phyloP scores from a whole-genome alignment of 2,329 filamentous ascomycete genomes.

The Rutstroemia sp. region DNA sequence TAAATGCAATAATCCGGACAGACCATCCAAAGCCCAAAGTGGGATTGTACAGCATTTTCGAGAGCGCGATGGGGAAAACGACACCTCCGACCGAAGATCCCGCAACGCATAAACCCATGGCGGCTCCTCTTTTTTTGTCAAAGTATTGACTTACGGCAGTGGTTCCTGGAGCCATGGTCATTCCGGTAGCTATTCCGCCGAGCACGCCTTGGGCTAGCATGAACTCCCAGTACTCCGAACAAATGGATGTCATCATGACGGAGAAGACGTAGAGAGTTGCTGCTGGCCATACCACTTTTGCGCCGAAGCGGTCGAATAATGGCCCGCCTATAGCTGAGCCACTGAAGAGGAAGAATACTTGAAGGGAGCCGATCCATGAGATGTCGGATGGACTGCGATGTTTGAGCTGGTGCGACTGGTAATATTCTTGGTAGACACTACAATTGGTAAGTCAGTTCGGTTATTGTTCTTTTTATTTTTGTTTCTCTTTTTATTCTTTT shows the following conservation, averaged over 20 bases:
- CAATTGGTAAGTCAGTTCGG: slow-evolving; percentile 8
- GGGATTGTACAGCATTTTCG: slow-evolving; percentile 14
- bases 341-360: slow-evolving; percentile 5
- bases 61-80: slow-evolving; percentile 4
- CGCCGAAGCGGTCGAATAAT: slow-evolving; percentile 34
- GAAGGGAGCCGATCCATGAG: slow-evolving; percentile 2
- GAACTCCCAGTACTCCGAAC: slow-evolving; percentile 31
- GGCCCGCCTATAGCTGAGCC: slow-evolving; percentile 3
- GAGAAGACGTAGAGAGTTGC: slow-evolving; percentile 17
- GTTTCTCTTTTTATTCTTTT: too few relatives aligned
- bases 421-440: slow-evolving; percentile 51
- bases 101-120: slow-evolving; percentile 37
- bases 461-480: background rate
- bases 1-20: slow-evolving; percentile 22
- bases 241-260: slow-evolving; percentile 32
- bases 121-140: slow-evolving; percentile 39
- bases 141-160: slow-evolving; percentile 40
- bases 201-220: slow-evolving; percentile 30
- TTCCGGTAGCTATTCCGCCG: slow-evolving; percentile 23
- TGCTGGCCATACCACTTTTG: slow-evolving; percentile 36
- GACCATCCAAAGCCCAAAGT: slow-evolving; percentile 26
- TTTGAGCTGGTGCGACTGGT: slow-evolving; percentile 40
- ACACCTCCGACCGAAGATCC: slow-evolving; percentile 8
- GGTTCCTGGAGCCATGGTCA: slow-evolving; percentile 34
- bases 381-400: slow-evolving; percentile 27